These are phyloP conservation scores for Suillus luteus DNA, from an alignment of 768 basidiomycete genomes.

Conservation along the genomic window DNA sequence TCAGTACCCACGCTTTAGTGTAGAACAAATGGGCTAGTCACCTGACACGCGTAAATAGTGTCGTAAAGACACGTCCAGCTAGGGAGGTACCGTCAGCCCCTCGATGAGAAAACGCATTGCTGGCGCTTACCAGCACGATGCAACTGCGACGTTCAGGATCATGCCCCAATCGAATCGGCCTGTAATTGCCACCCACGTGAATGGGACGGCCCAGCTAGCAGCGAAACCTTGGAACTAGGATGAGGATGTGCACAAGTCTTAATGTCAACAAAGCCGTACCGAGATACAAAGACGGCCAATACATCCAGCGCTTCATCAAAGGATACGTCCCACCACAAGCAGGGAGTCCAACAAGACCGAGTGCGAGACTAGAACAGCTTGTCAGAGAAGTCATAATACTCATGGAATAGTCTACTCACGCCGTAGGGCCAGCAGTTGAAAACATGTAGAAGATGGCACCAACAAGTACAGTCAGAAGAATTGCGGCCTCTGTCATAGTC, in stretches of 20 bases:
- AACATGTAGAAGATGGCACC: slow-evolving; percentile 14
- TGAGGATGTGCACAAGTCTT: background rate
- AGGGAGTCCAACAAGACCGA: slow-evolving; percentile 24
- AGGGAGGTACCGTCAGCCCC: background rate
- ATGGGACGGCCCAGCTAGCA: slow-evolving; percentile 1
- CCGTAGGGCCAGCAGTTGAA: slow-evolving; percentile 14
- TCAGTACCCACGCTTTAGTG: slow-evolving; percentile 43
- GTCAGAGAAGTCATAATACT: background rate
- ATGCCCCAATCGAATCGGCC: slow-evolving; percentile 1
- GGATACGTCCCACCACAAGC: slow-evolving; percentile 28
- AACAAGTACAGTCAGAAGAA: slow-evolving; percentile 39
- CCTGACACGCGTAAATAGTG: slow-evolving; percentile 81
- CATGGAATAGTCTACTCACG: background rate
- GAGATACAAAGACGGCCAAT: slow-evolving; percentile 34
- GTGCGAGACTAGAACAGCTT: slow-evolving; percentile 14
- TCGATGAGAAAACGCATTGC: no score
- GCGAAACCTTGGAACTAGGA: background rate
- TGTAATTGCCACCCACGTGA: slow-evolving; percentile 1
- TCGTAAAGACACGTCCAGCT: slow-evolving; percentile 33
- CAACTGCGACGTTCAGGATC: background rate
- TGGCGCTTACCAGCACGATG: background rate
- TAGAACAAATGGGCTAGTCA: background rate
- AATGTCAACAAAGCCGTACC: slow-evolving; percentile 16
- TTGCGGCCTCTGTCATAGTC: slow-evolving; percentile 41
- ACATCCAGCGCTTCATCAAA: slow-evolving; percentile 31